Evolutionary conservation across 2,329 filamentous ascomycete genomes (phyloP).

Genomic region (Moelleriella libera): DNA sequence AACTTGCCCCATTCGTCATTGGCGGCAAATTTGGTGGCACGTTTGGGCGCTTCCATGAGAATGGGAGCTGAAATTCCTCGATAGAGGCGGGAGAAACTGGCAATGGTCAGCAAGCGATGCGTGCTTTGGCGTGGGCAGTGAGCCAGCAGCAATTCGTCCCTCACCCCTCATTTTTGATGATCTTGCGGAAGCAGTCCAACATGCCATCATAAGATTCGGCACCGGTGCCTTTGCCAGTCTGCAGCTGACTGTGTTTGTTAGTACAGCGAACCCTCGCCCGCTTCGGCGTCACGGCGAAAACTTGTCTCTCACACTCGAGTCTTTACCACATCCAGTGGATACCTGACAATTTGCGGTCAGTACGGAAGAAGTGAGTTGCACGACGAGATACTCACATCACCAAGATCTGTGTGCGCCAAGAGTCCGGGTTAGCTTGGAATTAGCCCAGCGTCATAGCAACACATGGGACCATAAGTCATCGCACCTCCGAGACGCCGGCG

Average conservation of each 20-base stretch:
- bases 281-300: background rate
- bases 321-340: constrained; percentile 96
- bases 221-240: constrained; percentile 58
- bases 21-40: constrained; percentile 96
- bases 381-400: constrained; percentile 47
- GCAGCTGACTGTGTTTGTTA: constrained; percentile 55
- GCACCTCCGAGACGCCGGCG: constrained; percentile 92
- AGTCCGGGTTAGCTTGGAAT: background rate
- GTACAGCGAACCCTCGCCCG: background rate
- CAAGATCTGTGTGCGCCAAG: constrained; percentile 48
- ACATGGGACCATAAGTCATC: background rate
- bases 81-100: constrained; percentile 76
- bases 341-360: constrained; percentile 43
- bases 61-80: constrained; percentile 92
- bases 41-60: constrained; percentile 88
- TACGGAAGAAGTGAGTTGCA: background rate
- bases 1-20: constrained; percentile 97
- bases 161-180: constrained; percentile 88
- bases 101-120: no score
- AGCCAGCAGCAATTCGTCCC: constrained; percentile 1
- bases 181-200: constrained; percentile 96
- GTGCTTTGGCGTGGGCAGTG: no score
- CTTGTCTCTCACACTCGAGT: constrained; percentile 62
- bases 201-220: constrained; percentile 91
- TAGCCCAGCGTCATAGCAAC: background rate